Conservation (phyloP, 331 rosid genomes). For the Acacia pycnantha region DNA sequence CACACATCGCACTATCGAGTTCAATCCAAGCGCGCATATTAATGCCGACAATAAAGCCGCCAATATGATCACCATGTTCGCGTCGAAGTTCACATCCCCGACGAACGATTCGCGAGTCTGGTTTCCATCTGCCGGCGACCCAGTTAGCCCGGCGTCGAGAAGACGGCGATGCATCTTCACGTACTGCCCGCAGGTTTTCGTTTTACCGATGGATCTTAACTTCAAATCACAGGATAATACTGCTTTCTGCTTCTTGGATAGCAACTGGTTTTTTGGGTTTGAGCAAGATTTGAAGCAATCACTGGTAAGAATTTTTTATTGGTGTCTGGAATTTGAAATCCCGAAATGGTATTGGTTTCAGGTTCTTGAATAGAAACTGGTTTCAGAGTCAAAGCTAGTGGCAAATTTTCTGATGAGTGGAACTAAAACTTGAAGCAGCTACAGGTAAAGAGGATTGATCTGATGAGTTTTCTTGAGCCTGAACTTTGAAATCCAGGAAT, state of each 20-base stretch:
- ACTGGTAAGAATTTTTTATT: neutral
- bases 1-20: slow-evolving; percentile 70
- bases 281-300: neutral
- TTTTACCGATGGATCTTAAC: neutral
- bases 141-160: slow-evolving; percentile 26
- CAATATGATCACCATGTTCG: slow-evolving; percentile 77
- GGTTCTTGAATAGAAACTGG: neutral
- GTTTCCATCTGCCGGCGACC: slow-evolving; percentile 40
- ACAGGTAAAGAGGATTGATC: neutral
- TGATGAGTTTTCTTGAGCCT: neutral
- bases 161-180: slow-evolving; percentile 34
- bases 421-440: neutral
- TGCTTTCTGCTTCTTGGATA: neutral
- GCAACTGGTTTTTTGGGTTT: neutral
- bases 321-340: neutral
- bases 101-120: slow-evolving; percentile 33
- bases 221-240: neutral
- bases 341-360: neutral
- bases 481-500: no score
- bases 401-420: neutral
- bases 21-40: slow-evolving; percentile 70
- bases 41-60: slow-evolving; percentile 75
- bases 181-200: neutral
- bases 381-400: neutral
- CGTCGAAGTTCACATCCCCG: slow-evolving; percentile 61